These are phyloP conservation scores for Penicillium egyptiacum DNA, from an alignment of 495 filamentous ascomycete species.

Conservation along the genomic window DNA sequence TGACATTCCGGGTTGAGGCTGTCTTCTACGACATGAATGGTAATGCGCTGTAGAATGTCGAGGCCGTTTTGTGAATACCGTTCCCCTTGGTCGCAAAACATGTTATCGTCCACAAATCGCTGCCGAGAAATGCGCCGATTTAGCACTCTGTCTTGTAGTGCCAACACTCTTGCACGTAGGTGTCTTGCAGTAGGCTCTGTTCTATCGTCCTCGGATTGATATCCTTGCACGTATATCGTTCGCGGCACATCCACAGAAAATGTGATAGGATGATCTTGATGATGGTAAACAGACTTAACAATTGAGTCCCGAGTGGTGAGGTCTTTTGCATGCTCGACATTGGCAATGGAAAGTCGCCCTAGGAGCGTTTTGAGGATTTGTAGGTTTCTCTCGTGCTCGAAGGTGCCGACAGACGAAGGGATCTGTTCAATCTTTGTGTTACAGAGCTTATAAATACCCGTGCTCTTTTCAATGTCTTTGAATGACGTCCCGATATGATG, in stretches of 20 bases:
- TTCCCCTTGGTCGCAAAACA: not conserved
- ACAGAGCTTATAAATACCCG: not conserved
- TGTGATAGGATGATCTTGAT: not conserved
- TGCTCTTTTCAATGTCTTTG: not conserved
- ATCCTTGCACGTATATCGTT: slow-evolving; percentile 1
- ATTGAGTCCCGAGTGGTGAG: not conserved
- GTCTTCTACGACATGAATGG: not conserved
- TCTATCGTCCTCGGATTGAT: not conserved
- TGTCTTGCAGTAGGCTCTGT: not conserved
- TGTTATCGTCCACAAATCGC: not conserved
- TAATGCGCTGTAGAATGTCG: not conserved
- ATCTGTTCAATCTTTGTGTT: not conserved
- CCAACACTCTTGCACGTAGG: not conserved
- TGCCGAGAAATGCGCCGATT: slow-evolving; percentile 1
- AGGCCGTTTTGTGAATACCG: not conserved
- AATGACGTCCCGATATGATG: not conserved
- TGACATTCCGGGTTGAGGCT: not conserved
- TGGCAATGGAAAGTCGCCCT: not conserved
- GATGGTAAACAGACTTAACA: not conserved
- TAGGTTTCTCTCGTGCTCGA: not conserved
- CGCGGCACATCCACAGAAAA: not conserved
- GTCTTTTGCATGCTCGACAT: not conserved
- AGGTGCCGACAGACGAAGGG: not conserved
- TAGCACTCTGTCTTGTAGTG: not conserved
- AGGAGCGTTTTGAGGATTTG: not conserved